Evolutionary conservation across 768 basidiomycete species (phyloP).

Genomic region (Candolleomyces aberdarensis): DNA sequence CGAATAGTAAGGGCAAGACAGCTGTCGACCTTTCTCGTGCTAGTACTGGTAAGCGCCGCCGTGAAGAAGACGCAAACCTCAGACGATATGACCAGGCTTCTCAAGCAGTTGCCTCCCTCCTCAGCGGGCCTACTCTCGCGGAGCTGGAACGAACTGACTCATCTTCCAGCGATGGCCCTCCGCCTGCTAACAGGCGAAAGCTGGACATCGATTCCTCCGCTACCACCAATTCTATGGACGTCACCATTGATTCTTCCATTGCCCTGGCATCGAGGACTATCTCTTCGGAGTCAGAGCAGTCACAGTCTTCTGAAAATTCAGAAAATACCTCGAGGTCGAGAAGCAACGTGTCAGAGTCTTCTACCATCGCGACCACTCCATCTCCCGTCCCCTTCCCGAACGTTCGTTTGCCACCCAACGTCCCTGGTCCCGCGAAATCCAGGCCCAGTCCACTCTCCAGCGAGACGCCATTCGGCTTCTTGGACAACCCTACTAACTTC

Average conservation of each 20-base stretch:
- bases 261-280: no score
- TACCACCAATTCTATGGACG: background rate
- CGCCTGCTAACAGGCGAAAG: conserved; percentile 34
- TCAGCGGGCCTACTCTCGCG: conserved; percentile 31
- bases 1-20: conserved; percentile 56
- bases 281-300: conserved; percentile 1
- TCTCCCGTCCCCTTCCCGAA: background rate
- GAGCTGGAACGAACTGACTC: conserved; percentile 1
- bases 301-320: background rate
- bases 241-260: no score
- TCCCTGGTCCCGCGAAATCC: background rate
- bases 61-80: conserved; percentile 51
- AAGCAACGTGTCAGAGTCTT: background rate
- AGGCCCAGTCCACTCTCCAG: conserved; percentile 12
- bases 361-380: conserved; percentile 11
- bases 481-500: conserved; percentile 36
- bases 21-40: conserved; percentile 13
- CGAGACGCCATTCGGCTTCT: conserved; percentile 61
- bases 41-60: conserved; percentile 47
- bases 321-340: background rate
- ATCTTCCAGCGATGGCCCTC: conserved; percentile 22
- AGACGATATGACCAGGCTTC: conserved; percentile 58
- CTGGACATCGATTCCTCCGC: conserved; percentile 18
- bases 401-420: background rate
- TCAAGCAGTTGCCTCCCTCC: conserved; percentile 47